Conservation (phyloP, 768 basidiomycete species). For the Lactifluus echinatus region DNA sequence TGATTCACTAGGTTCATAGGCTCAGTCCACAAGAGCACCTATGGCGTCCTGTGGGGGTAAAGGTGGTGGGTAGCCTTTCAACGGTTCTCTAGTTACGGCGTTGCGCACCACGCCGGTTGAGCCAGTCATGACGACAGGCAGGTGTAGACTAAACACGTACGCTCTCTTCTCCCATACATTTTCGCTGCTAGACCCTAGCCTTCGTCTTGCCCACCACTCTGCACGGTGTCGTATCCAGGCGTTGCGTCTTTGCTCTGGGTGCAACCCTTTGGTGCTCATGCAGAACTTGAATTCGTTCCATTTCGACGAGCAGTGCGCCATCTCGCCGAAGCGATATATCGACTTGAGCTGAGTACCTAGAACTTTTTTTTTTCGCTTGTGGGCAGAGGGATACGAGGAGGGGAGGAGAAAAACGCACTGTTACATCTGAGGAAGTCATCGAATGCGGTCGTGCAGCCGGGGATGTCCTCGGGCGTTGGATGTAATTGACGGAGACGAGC, state of each 20-base stretch:
- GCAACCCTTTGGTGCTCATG: constrained; percentile 68
- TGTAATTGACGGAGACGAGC: constrained; percentile 54
- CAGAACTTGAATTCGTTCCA: constrained; percentile 95
- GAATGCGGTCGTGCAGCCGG: constrained; percentile 69
- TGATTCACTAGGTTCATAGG: neutral
- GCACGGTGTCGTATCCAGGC: constrained; percentile 82
- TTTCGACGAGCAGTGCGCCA: constrained; percentile 64
- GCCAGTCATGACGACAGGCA: neutral
- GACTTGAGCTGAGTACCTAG: constrained; percentile 66
- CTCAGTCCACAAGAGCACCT: constrained; percentile 1
- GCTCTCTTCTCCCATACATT: constrained; percentile 87
- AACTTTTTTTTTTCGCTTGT: constrained; percentile 2
- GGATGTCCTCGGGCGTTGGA: constrained; percentile 72
- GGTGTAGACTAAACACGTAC: constrained; percentile 38
- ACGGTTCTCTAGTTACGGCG: constrained; percentile 35
- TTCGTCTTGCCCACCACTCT: constrained; percentile 87
- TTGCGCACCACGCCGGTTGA: neutral
- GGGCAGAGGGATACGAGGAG: neutral
- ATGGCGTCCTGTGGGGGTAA: constrained; percentile 2
- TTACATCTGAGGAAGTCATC: constrained; percentile 68
- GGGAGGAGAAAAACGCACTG: constrained; percentile 31
- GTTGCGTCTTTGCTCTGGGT: constrained; percentile 68
- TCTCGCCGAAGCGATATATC: constrained; percentile 77
- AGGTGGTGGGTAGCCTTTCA: constrained; percentile 39
- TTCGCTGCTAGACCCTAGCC: constrained; percentile 78